These are phyloP conservation scores for Ascochyta pisi DNA, from an alignment of 2,329 filamentous ascomycete genomes.

Conservation along the genomic window DNA sequence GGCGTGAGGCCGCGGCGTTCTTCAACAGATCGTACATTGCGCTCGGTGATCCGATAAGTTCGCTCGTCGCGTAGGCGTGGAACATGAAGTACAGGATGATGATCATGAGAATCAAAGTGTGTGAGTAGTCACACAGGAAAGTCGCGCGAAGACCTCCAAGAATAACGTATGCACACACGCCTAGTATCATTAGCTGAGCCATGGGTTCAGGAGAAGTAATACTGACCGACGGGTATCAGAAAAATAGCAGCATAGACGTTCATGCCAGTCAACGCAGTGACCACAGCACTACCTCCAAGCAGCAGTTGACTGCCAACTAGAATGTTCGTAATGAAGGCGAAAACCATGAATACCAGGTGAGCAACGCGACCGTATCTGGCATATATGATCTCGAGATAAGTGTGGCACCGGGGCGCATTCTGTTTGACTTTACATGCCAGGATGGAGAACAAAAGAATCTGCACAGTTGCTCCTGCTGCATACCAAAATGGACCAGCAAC, in stretches of 20 bases:
- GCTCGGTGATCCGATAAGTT: constrained; percentile 49
- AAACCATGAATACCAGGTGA: constrained; percentile 52
- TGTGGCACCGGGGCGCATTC: constrained; percentile 50
- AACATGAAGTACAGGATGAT: constrained; percentile 56
- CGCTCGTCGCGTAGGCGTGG: constrained; percentile 50
- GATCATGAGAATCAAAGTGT: constrained; percentile 53
- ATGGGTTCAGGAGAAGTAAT: accelerated
- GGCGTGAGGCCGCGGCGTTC: constrained; percentile 46
- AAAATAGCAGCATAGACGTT: constrained; percentile 55
- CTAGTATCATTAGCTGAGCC: constrained; percentile 20
- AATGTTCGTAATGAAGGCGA: constrained; percentile 54
- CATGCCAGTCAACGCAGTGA: constrained; percentile 53
- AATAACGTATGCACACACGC: constrained; percentile 48
- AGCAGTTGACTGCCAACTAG: constrained; percentile 53
- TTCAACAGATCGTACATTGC: constrained; percentile 52
- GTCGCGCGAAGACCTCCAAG: constrained; percentile 51
- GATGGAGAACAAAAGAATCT: constrained; percentile 55
- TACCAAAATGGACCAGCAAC: constrained; percentile 49
- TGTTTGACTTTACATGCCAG: constrained; percentile 54
- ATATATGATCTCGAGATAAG: constrained; percentile 53
- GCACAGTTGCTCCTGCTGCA: constrained; percentile 53
- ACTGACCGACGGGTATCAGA: constrained; percentile 50
- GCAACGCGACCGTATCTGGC: constrained; percentile 49
- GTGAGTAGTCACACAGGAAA: constrained; percentile 51
- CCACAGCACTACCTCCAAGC: constrained; percentile 53